These are phyloP conservation scores for Colletotrichum tofieldiae DNA, from an alignment of 2,329 filamentous ascomycete genomes.

Conservation along the genomic window DNA sequence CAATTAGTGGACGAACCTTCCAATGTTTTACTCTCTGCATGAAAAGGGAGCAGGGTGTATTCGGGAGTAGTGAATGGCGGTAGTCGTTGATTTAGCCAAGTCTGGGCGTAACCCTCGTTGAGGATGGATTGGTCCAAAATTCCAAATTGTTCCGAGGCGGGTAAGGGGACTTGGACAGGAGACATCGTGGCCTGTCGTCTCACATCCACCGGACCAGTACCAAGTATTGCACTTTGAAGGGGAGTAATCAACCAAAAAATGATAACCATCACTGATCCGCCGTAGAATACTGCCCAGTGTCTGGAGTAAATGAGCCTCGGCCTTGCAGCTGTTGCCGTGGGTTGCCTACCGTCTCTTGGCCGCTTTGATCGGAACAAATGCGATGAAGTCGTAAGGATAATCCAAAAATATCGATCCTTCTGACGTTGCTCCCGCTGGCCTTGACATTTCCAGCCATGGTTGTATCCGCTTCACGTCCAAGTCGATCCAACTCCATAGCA, in stretches of 20 bases:
- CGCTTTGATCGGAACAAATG: constrained; percentile 51
- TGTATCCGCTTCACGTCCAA: constrained; percentile 72
- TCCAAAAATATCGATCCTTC: constrained; percentile 65
- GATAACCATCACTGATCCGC: constrained; percentile 48
- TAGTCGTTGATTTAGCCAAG: constrained; percentile 61
- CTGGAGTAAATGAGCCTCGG: too few species aligned
- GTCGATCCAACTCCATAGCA: constrained; percentile 74
- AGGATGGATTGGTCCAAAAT: constrained; percentile 53
- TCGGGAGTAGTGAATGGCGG: constrained; percentile 61
- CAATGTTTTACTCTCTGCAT: constrained; percentile 26
- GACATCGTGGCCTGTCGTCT: too few species aligned
- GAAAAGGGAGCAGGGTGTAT: constrained; percentile 62
- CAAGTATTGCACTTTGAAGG: too few species aligned
- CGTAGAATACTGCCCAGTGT: constrained; percentile 67
- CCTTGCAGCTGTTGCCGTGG: too few species aligned
- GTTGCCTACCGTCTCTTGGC: constrained; percentile 45
- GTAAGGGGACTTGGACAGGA: too few species aligned
- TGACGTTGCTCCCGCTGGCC: constrained; percentile 57
- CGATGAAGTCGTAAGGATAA: constrained; percentile 64
- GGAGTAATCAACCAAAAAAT: too few species aligned
- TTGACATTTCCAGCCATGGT: constrained; percentile 72
- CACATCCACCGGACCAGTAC: too few species aligned
- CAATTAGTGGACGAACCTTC: constrained; percentile 44
- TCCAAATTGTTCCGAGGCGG: too few species aligned
- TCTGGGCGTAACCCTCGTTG: constrained; percentile 62